These are phyloP conservation scores for Daldinia decipiens DNA, from an alignment of 495 filamentous ascomycete genomes.

Conservation along the genomic window DNA sequence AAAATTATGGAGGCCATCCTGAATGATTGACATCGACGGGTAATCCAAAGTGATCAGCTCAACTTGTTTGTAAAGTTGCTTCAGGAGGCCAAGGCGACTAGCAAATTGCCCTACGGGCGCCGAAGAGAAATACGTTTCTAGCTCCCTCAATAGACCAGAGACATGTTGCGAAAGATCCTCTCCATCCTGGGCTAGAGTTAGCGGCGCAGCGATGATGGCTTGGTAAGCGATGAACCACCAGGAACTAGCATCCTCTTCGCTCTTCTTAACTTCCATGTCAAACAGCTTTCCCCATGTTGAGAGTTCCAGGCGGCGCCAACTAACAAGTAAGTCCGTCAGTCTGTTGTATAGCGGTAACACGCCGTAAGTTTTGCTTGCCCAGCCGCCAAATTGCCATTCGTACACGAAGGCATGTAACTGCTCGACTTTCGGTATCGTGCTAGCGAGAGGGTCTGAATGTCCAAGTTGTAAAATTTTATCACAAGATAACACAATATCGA, in stretches of 20 bases:
- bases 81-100: slow-evolving; percentile 75
- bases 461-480: slow-evolving; percentile 76
- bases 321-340: slow-evolving; percentile 78
- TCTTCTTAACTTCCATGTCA: slow-evolving; percentile 81
- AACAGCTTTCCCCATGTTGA: slow-evolving; percentile 92
- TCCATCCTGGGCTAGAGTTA: slow-evolving; percentile 65
- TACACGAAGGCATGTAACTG: slow-evolving; percentile 82
- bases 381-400: slow-evolving; percentile 86
- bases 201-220: slow-evolving; percentile 78
- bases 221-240: slow-evolving; percentile 99
- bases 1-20: slow-evolving; percentile 78
- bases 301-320: slow-evolving; percentile 90
- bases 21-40: slow-evolving; percentile 61
- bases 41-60: slow-evolving; percentile 65
- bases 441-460: slow-evolving; percentile 87
- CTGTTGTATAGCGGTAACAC: slow-evolving; percentile 74
- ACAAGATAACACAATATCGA: slow-evolving; percentile 78
- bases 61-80: slow-evolving; percentile 73
- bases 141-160: slow-evolving; percentile 71
- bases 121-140: slow-evolving; percentile 78
- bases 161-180: slow-evolving; percentile 70
- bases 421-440: slow-evolving; percentile 83
- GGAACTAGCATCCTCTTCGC: slow-evolving; percentile 75
- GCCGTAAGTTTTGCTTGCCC: slow-evolving; percentile 82
- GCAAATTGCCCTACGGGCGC: slow-evolving; percentile 83